A percentile compares a stretch with the other conserved stretches of the same genome.
Conservation (phyloP, 1,139 yeast genomes). For the Casaregolazyma suthepensis region DNA sequence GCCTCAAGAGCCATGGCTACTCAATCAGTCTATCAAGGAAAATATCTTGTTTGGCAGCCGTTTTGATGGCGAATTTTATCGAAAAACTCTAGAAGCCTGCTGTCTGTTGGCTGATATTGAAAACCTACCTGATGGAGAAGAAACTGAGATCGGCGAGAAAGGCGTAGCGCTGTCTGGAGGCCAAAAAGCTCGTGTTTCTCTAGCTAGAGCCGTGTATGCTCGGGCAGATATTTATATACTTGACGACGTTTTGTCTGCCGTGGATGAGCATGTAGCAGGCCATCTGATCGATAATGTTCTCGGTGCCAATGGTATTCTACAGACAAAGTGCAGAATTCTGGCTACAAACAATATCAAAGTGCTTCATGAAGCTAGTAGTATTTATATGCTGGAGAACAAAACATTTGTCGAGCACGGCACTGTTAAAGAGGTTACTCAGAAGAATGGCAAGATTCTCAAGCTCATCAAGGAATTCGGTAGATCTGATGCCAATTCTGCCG, state of each 20-base stretch:
- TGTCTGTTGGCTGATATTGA: conserved; percentile 64
- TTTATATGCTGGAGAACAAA: conserved; percentile 51
- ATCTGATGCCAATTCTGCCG: conserved; percentile 18
- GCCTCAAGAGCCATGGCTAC: conserved; percentile 77
- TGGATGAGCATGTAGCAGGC: conserved; percentile 77
- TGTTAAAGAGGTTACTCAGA: conserved; percentile 11
- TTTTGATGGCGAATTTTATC: conserved; percentile 61
- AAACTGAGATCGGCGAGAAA: conserved; percentile 82
- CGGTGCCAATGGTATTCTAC: conserved; percentile 57
- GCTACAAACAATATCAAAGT: conserved; percentile 78
- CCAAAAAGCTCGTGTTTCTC: conserved; percentile 77
- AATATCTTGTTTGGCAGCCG: conserved; percentile 75
- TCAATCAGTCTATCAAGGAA: conserved; percentile 68
- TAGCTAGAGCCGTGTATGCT: conserved; percentile 84
- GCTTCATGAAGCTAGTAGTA: conserved; percentile 56
- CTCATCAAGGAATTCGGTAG: conserved; percentile 30
- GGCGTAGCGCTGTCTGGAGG: conserved; percentile 90
- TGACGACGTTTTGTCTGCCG: conserved; percentile 78
- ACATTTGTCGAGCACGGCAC: conserved; percentile 23
- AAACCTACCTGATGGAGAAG: conserved; percentile 67
- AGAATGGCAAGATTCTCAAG: conserved; percentile 13
- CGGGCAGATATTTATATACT: conserved; percentile 73
- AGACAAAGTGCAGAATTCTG: conserved; percentile 61
- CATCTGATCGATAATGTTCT: conserved; percentile 56
- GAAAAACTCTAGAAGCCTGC: conserved; percentile 67